Conservation (phyloP, 768 basidiomycete species). For the Tricholoma bakamatsutake region DNA sequence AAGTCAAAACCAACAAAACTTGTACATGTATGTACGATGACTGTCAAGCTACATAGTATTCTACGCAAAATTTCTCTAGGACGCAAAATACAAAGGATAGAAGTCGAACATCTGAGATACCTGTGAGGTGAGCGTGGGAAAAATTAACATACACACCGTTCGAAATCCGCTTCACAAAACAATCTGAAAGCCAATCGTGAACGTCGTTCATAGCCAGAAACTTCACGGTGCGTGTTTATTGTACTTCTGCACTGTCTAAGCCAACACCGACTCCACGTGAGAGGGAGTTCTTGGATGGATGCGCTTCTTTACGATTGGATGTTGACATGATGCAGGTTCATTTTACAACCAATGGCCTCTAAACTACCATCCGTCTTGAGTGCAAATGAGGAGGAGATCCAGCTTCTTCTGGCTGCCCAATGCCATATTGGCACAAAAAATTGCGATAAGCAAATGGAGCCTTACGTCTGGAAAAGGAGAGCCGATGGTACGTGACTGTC, state of each 20-base stretch:
- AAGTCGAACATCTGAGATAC: too few relatives aligned
- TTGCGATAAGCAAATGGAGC: slow-evolving; percentile 98
- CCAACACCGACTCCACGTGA: slow-evolving; percentile 28
- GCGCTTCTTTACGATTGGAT: slow-evolving; percentile 28
- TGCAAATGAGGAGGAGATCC: slow-evolving; percentile 97
- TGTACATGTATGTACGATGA: too few relatives aligned
- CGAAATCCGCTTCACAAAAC: slow-evolving; percentile 28
- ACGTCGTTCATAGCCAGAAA: slow-evolving; percentile 38
- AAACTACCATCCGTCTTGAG: slow-evolving; percentile 92
- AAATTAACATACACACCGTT: slow-evolving; percentile 21
- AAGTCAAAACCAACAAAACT: too few relatives aligned
- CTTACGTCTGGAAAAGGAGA: slow-evolving; percentile 97
- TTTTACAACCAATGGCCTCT: slow-evolving; percentile 55
- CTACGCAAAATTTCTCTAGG: too few relatives aligned
- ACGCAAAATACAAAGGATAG: too few relatives aligned
- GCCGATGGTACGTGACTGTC: slow-evolving; percentile 68
- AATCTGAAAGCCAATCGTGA: slow-evolving; percentile 33
- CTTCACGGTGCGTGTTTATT: slow-evolving; percentile 38
- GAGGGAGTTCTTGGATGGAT: slow-evolving; percentile 36
- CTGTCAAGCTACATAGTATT: too few relatives aligned
- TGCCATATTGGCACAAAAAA: slow-evolving; percentile 98
- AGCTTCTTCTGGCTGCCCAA: slow-evolving; percentile 91
- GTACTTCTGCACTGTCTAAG: slow-evolving; percentile 12
- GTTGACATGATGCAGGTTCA: slow-evolving; percentile 27
- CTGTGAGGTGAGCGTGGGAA: too few relatives aligned